Percentiles rank a stretch among this genome's conserved stretches.
Evolutionary conservation across 2,329 filamentous ascomycete species (phyloP).

Genomic region (Diplodia corticola): DNA sequence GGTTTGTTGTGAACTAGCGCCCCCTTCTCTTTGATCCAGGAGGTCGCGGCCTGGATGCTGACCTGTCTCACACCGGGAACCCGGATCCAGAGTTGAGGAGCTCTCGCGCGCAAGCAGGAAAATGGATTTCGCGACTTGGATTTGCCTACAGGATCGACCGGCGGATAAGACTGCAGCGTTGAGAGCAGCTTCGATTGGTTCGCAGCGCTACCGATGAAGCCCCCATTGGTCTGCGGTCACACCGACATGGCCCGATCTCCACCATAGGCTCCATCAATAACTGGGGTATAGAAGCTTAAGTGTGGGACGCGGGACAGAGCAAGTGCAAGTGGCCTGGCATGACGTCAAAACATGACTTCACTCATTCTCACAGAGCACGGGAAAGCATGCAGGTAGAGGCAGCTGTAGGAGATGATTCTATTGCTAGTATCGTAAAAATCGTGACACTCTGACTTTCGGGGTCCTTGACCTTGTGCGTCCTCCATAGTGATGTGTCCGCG

Average conservation of each 20-base stretch:
- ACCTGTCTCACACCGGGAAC: background rate
- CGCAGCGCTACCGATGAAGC: background rate
- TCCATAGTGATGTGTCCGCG: background rate
- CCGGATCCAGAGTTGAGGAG: background rate
- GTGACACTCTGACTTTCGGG: background rate
- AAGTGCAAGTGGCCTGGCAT: background rate
- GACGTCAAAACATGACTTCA: background rate
- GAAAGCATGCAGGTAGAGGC: background rate
- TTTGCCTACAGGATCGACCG: background rate
- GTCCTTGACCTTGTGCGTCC: background rate
- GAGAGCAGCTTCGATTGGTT: background rate
- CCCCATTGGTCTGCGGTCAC: background rate
- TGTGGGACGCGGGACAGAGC: background rate
- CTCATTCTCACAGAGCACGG: background rate
- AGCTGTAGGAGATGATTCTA: background rate
- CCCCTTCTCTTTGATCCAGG: no score
- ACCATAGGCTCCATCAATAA: constrained; percentile 7
- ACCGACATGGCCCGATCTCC: constrained; percentile 2
- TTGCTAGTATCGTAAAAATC: constrained; percentile 2
- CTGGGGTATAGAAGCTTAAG: background rate
- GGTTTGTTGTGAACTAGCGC: background rate
- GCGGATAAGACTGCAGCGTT: constrained; percentile 1
- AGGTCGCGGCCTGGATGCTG: background rate
- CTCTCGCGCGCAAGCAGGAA: background rate
- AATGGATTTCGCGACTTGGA: background rate